Evolutionary conservation across 345 rosid species (phyloP), one percentile per base, ranked within the genome.

Genomic region (Gossypium bickii): DNA sequence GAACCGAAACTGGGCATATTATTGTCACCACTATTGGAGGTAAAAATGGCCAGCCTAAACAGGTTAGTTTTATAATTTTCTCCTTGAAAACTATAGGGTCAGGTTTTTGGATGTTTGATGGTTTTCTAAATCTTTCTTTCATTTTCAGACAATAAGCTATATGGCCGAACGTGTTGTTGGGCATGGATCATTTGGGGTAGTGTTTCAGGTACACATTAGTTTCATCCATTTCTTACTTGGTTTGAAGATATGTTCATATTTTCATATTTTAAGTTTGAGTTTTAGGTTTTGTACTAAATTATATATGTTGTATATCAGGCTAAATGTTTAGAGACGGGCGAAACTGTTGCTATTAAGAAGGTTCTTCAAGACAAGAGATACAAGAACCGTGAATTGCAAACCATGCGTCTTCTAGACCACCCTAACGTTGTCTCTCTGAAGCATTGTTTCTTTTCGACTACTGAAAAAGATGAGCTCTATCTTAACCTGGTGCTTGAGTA

Each of bases 131-230:
- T 56, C 44, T 72, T 68, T 15, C 18, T 4, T 48, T 77, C 44
- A 22, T 57, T 67, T 85, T 73, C 79, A 92, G 97, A 92, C 97
- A 29, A 86, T 90, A 75, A 92, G 97, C 82, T 95, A 93, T 75
- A 91, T 95, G 99, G 99, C 99, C 29, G 99, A 95, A 84, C 93
- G 98, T 65, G 86, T 91, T 22, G 97, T 95, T 59, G 98, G 99
- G 61, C 91, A 89, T 56, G 99, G 99, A 73, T 95, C 99, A 65
- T 95, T 95, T 81, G 99, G 98, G 67, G 87, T 93, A 57, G 99
- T 93, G 10, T 93, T 95, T 78, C 98, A 93, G 97, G 99, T 91
- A 48, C 73, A 59, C 49, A 29, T 22, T 44, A 17, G 55, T 56
- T 57, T 24, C 70, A 27, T 22, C 22, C 24, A 51, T 73, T 38